phyloP scores from a whole-genome alignment of 768 basidiomycete species.

The Grammothele lineata region DNA sequence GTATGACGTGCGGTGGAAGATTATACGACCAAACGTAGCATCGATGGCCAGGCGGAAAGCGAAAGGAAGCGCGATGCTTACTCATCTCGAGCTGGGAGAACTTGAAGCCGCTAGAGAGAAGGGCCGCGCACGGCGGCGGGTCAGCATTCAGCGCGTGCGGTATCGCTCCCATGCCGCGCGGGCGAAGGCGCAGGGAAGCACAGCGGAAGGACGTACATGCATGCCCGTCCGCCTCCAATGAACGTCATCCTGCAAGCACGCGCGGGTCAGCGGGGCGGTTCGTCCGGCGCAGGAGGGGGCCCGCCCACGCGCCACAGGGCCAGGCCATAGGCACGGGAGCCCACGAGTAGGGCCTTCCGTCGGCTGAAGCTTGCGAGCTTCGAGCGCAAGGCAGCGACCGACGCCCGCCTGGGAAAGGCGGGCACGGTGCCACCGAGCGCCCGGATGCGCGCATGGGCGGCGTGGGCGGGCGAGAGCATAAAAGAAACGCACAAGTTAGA shows the following conservation, averaged over 20 bases:
- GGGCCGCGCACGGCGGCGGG: neutral
- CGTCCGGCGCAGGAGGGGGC: no score
- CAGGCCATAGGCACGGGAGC: neutral
- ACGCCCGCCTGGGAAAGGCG: no score
- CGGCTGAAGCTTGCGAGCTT: no score
- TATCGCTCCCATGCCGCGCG: conserved; percentile 19
- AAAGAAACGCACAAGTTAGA: conserved; percentile 20
- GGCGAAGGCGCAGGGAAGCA: conserved; percentile 6
- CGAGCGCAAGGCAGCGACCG: neutral
- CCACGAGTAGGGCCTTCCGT: neutral
- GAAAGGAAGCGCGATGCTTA: neutral
- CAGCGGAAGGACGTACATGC: conserved; percentile 23
- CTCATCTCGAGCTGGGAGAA: conserved; percentile 22
- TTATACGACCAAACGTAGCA: no score
- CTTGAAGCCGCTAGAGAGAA: conserved; percentile 18
- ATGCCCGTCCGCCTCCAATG: conserved; percentile 25
- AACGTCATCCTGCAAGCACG: conserved; percentile 28
- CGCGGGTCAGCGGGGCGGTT: no score
- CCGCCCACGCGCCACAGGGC: no score
- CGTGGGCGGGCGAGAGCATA: no score
- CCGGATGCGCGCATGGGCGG: no score
- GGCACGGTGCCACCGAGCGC: no score
- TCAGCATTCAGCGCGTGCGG: conserved; percentile 3
- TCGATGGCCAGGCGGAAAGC: no score
- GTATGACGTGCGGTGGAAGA: neutral